Base-by-base conservation (phyloP, 345 rosid genomes). In the Acer saccharum region DNA sequence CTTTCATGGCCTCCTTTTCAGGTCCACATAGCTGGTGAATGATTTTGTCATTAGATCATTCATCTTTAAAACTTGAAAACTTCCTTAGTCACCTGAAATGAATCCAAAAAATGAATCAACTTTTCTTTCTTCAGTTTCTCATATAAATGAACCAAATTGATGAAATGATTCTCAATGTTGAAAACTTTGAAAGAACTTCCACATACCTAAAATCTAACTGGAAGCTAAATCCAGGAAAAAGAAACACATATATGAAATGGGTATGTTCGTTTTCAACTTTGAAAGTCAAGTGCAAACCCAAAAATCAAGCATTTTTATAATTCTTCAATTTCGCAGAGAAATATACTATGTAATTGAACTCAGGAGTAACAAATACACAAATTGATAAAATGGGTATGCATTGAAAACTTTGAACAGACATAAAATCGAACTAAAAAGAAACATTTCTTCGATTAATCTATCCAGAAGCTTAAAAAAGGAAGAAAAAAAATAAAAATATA, bases 11-110 rank as follows among this genome's bases (percentile, higher is more conserved):
- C 81, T 92, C 97, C 77, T 92, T 96, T 91, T 92, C 58, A 94
- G 86, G 76, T 96, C 98, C 25, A 92, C 99, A 69, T 96, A 94
- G 86, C 95, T 96, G 79, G 82, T 82, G 82, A 92, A 96, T 35
- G 99, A 96, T 82, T 96, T 94, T 69, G 99, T 96, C 99, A 94
- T 94, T 60, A 96, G 72, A 65, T 96, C 99, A 80, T 96, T 96
- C 99, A 96, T 96, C 77, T 90, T 86, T 54, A 60, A 39, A 20
- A 61, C 23, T 63, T 21, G 18, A 27, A 57, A 73, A 63, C 25
- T 77, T 10, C 16, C 68, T 20, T 50, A 43, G 52, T n/a, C 2
- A 29, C 80, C 72, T 73, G 46, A 73, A 77, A 1, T 13, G 11
- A 54, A 18, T 29, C 67, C 71, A 35, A 65, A n/a, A 73, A 41